Base-by-base conservation (phyloP, 2,329 filamentous ascomycete genomes). In the Xylariaceae sp. region DNA sequence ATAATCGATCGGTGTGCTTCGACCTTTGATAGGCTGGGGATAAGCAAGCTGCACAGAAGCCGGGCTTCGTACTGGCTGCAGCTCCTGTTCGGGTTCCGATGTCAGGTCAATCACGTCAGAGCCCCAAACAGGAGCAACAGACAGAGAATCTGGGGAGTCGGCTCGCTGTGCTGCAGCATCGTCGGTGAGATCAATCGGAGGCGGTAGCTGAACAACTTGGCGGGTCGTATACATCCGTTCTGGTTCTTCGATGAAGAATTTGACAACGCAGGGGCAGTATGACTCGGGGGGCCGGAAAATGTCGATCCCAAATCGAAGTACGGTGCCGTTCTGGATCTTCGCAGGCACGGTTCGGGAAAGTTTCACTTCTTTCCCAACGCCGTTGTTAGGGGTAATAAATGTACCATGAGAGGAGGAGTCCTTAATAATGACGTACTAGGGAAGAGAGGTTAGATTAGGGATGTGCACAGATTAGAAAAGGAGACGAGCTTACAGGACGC, bases 381-480 rank as follows among this genome's bases (percentile, higher is more conserved):
- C 49, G 28, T 51, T 36, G 17, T 43, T 42, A 9, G 40, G 41
- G 4, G 71, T 74, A 29, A 68, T 47, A 27, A 60, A 73, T 0
- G 74, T 76, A 1, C 74, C 74, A 41, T 78, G 74, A n/a, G n/a
- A n/a, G 2, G 76, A 65, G 0, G 74, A 77, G 2, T 62, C 60
- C 1, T 58, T 52, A 38, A 78, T 74, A 18, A 54, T 60, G 26
- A 78, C 53, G 29, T 57, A 61, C 0, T 14, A 12, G 12, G 15
- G 8, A 24, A 3, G 13, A 15, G 6, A 15, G 26, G 46, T 36
- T 47, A 41, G 5, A 18, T 13, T 8, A 28, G 5, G 9, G 28
- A 17, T 16, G 17, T 16, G 16, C n/a, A 35, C 27, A 27, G 32
- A 28, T 26, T 11, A 24, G 6, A 35, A 13, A n/a, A 24, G 28